These are phyloP conservation scores for Margaritispora aquatica DNA, from an alignment of 495 filamentous ascomycete genomes.

Conservation along the genomic window DNA sequence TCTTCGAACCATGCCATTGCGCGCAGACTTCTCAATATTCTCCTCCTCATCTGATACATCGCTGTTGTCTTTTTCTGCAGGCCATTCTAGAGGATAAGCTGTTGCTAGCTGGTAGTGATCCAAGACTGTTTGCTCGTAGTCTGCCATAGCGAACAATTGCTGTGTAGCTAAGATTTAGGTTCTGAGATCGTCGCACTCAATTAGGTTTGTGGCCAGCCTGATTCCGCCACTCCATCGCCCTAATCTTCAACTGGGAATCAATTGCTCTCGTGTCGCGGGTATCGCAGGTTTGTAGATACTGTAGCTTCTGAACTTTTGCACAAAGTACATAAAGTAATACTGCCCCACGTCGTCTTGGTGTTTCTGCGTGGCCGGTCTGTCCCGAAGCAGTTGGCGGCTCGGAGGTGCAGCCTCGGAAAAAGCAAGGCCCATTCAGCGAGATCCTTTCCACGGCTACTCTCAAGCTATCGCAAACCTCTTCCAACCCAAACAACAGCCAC, in stretches of 20 bases:
- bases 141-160: slow-evolving; percentile 39
- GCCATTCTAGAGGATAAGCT: slow-evolving; percentile 80
- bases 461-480: slow-evolving; percentile 25
- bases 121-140: slow-evolving; percentile 66
- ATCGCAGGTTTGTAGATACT: background rate
- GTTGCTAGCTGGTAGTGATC: slow-evolving; percentile 84
- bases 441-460: background rate
- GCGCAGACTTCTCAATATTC: slow-evolving; percentile 28
- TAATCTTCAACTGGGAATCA: background rate
- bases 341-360: background rate
- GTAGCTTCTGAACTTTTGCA: background rate
- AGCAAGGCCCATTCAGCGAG: background rate
- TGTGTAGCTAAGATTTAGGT: background rate
- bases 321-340: too few relatives aligned
- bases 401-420: background rate
- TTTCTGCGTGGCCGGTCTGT: background rate
- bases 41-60: slow-evolving; percentile 64
- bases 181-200: background rate
- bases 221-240: background rate
- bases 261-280: background rate
- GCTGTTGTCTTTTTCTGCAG: slow-evolving; percentile 67
- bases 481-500: slow-evolving; percentile 8
- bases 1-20: slow-evolving; percentile 37
- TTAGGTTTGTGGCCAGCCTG: background rate
- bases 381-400: background rate